These are phyloP conservation scores for Medicago truncatula DNA, from an alignment of 306 rosid species.

Conservation along the genomic window DNA sequence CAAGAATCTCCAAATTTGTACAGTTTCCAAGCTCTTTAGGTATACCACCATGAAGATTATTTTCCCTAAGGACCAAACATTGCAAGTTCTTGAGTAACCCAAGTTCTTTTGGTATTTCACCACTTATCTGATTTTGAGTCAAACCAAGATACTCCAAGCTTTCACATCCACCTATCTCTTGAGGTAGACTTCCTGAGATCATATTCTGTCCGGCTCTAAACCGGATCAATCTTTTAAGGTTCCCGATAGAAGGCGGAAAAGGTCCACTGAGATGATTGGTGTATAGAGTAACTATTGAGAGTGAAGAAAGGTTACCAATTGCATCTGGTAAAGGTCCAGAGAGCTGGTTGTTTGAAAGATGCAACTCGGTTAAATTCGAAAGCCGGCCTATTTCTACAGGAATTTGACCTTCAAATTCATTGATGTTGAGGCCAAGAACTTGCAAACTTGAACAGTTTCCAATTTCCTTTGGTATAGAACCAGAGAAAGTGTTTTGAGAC, in stretches of 20 bases:
- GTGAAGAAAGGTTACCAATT: conserved; percentile 64
- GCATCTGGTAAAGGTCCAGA: conserved; percentile 62
- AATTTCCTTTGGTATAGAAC: conserved; percentile 63
- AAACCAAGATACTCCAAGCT: conserved; percentile 70
- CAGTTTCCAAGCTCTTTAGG: conserved; percentile 79
- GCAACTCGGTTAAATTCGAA: conserved; percentile 51
- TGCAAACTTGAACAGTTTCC: conserved; percentile 61
- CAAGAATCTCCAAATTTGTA: conserved; percentile 60
- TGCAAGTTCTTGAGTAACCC: conserved; percentile 59
- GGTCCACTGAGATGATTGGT: conserved; percentile 68
- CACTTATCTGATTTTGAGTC: conserved; percentile 61
- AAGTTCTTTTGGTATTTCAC: conserved; percentile 69
- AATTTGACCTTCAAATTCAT: conserved; percentile 58
- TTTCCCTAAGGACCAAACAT: conserved; percentile 55
- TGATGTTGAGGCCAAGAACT: conserved; percentile 55
- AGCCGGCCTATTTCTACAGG: conserved; percentile 66
- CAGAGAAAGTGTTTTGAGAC: conserved; percentile 51
- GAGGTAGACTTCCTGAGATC: conserved; percentile 72
- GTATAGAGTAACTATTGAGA: conserved; percentile 52
- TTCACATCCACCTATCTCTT: conserved; percentile 65
- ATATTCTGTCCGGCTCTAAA: conserved; percentile 72
- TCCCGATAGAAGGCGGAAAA: conserved; percentile 67
- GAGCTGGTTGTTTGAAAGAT: conserved; percentile 61
- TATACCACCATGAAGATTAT: conserved; percentile 59
- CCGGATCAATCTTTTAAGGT: conserved; percentile 53